Base-by-base conservation (phyloP, 208 protist species). In the Porcisia hertigi region DNA sequence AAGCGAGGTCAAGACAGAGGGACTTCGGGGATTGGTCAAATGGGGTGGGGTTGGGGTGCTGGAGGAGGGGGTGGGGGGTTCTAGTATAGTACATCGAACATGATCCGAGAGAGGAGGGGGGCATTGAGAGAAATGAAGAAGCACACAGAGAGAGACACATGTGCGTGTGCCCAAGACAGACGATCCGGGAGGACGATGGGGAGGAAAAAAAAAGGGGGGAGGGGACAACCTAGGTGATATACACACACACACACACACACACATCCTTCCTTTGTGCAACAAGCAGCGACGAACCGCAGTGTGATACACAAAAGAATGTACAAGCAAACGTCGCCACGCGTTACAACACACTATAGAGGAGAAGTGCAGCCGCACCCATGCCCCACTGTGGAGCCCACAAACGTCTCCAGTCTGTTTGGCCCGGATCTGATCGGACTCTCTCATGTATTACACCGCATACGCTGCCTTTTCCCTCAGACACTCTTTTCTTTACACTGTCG, bases 401-500 rank as follows among this genome's bases (percentile, higher is more conserved):
- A 6, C 18, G 36, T 4, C 36, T 16, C 36, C 39, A 16, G 5
- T 43, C 20, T 8, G 59, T 9, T 64, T 20, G 59, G 12, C 59
- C 59, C 41, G 18, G 59, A 36, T 3, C 34, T 43, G 12, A 18
- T 34, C 59, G 14, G 59, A 64, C 62, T 66, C 39, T 25, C 62
- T 43, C 62, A 6, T 41, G 62, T 8, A 49, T 49, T 12, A 9
- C 9, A 18, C 20, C 59, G 25, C 59, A 12, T 6, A 0, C 36
- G 12, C n/a, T 23, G 0, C 8, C 1, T 36, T 25, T 43, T 3
- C 11, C 59, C 34, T 4, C 39, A 43, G 47, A 52, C 18, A 18
- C 62, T 66, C 39, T 18, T 30, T 23, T 47, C 62, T 34, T 7
- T 70, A 55, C 65, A 55, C 3, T 54, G 81, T 81, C n/a, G 93